Percentiles rank a stretch among this genome's conserved stretches.
Evolutionary conservation across 495 filamentous ascomycete species (phyloP).

Genomic region (Cryomyces minteri): DNA sequence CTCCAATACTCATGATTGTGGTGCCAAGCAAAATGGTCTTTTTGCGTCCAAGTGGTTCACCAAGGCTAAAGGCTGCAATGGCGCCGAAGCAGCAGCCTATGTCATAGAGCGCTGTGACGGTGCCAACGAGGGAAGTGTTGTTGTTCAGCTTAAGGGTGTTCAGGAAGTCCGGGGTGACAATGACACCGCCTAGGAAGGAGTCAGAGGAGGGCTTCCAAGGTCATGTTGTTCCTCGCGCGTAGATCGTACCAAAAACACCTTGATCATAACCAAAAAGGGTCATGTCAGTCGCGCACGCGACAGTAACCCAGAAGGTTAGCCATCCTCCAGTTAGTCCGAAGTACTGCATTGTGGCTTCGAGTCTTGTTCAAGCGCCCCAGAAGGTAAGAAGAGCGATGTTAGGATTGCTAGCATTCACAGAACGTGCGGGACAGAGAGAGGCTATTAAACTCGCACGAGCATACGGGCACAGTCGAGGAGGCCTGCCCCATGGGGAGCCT

Average conservation of each 20-base stretch:
- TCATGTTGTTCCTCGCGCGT: background rate
- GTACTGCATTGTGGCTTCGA: background rate
- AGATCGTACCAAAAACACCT: conserved; percentile 13
- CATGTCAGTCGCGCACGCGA: conserved; percentile 17
- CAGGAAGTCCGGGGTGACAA: conserved; percentile 15
- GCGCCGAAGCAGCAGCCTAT: conserved; percentile 14
- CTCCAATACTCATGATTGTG: conserved; percentile 39
- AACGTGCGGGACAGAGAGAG: no score
- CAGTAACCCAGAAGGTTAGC: conserved; percentile 12
- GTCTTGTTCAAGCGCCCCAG: no score
- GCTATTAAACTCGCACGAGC: no score
- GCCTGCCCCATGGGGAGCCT: no score
- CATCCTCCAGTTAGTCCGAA: conserved; percentile 9
- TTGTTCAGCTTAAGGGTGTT: conserved; percentile 6
- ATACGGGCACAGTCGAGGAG: no score
- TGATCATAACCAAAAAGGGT: conserved; percentile 20
- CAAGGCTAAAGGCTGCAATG: conserved; percentile 4
- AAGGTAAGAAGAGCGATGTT: no score
- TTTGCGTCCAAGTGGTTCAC: conserved; percentile 11
- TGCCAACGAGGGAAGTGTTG: conserved; percentile 2
- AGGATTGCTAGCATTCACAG: no score
- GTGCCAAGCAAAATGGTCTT: conserved; percentile 9
- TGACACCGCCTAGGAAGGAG: conserved; percentile 10
- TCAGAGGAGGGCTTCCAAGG: background rate
- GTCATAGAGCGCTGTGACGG: conserved; percentile 9